Evolutionary conservation across 352 stramenopile species (phyloP).

Genomic region (Phytophthora citricola): DNA sequence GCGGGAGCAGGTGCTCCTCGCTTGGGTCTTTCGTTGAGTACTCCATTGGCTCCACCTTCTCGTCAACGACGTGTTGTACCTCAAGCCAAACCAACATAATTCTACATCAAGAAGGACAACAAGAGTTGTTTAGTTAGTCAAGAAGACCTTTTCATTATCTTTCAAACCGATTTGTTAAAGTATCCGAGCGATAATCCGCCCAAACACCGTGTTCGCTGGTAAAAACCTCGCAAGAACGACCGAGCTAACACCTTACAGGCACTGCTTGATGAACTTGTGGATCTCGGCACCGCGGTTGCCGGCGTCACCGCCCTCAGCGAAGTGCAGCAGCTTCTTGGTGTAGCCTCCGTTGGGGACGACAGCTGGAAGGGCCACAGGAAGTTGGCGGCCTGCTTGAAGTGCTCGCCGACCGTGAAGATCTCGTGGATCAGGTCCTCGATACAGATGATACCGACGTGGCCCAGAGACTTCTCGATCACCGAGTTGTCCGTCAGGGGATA

Average conservation of each 20-base stretch:
- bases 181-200: slow-evolving; percentile 23
- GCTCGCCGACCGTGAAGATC: slow-evolving; percentile 97
- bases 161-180: slow-evolving; percentile 65
- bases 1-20: slow-evolving; percentile 17
- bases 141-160: slow-evolving; percentile 51
- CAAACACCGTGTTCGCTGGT: slow-evolving; percentile 26
- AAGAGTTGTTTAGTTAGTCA: slow-evolving; percentile 18
- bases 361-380: slow-evolving; percentile 99
- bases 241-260: slow-evolving; percentile 80
- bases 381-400: slow-evolving; percentile 99
- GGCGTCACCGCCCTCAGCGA: slow-evolving; percentile 93
- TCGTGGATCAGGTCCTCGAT: slow-evolving; percentile 99
- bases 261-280: slow-evolving; percentile 95
- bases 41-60: slow-evolving; percentile 56
- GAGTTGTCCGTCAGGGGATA: slow-evolving; percentile 97
- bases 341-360: slow-evolving; percentile 95
- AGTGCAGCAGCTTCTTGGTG: slow-evolving; percentile 95
- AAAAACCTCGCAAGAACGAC: slow-evolving; percentile 19
- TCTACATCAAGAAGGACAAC: slow-evolving; percentile 9
- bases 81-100: slow-evolving; percentile 33
- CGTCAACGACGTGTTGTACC: slow-evolving; percentile 47
- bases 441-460: slow-evolving; percentile 97
- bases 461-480: slow-evolving; percentile 96
- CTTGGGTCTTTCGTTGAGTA: slow-evolving; percentile 36
- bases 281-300: slow-evolving; percentile 94